Percentiles rank a stretch among this genome's conserved stretches.
Conservation (phyloP, 768 basidiomycete genomes). For the Cystofilobasidium capitatum region DNA sequence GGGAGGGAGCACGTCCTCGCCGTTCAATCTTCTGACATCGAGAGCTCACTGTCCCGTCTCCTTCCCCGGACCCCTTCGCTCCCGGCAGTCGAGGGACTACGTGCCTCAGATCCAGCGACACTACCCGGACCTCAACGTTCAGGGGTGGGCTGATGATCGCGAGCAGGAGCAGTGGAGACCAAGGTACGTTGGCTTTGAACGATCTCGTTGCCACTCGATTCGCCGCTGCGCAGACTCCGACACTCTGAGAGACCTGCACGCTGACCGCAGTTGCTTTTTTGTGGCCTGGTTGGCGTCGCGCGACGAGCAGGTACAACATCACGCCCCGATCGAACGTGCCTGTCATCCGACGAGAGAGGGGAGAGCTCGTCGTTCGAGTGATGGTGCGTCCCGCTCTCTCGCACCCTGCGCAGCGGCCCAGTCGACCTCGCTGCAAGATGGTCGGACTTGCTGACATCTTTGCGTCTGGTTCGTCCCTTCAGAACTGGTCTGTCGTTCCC, state of each 20-base stretch:
- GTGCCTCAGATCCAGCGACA: constrained; percentile 1
- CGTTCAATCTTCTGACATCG: too few relatives aligned
- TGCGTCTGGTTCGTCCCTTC: background rate
- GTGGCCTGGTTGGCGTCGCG: background rate
- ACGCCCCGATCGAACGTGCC: constrained; percentile 72
- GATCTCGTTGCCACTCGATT: background rate
- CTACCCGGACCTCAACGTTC: background rate
- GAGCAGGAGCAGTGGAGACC: background rate
- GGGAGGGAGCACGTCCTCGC: background rate
- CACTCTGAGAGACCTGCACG: too few relatives aligned
- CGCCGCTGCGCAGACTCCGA: background rate
- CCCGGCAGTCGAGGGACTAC: background rate
- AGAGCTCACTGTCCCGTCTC: background rate
- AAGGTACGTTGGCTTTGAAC: background rate
- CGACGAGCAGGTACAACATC: constrained; percentile 56
- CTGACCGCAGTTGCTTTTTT: background rate
- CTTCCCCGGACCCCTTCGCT: background rate
- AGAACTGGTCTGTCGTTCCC: constrained; percentile 74
- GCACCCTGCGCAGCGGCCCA: constrained; percentile 29
- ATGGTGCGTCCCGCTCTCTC: constrained; percentile 64
- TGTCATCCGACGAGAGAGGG: constrained; percentile 52
- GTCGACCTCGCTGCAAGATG: background rate
- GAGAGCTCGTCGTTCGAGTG: constrained; percentile 31
- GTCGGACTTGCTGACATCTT: constrained; percentile 9
- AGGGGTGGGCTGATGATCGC: background rate